phyloP scores from a whole-genome alignment of 495 filamentous ascomycete genomes.

The Neurospora discreta region DNA sequence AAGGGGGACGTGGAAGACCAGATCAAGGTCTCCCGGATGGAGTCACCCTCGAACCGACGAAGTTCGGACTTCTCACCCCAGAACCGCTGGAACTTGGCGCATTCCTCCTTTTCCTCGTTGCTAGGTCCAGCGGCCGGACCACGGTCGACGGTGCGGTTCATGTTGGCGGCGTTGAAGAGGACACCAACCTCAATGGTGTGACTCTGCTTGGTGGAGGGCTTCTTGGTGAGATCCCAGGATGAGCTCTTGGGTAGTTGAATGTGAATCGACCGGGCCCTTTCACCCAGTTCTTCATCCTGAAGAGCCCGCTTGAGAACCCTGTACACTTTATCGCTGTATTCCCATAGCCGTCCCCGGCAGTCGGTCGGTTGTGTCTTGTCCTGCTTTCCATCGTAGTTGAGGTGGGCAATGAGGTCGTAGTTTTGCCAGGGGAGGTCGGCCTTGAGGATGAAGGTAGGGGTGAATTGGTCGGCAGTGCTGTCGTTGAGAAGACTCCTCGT shows the following conservation, averaged over 20 bases:
- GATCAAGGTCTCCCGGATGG: constrained; percentile 66
- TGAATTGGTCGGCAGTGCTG: constrained; percentile 66
- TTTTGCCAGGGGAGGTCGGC: constrained; percentile 52
- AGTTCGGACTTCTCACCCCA: constrained; percentile 69
- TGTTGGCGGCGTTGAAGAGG: constrained; percentile 57
- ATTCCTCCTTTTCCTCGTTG: constrained; percentile 60
- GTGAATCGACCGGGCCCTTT: constrained; percentile 59
- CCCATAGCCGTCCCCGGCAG: constrained; percentile 19
- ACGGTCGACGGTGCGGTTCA: constrained; percentile 65
- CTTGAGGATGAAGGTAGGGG: constrained; percentile 67
- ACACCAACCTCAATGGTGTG: constrained; percentile 50
- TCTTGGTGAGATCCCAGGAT: constrained; percentile 30
- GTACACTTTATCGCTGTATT: constrained; percentile 43
- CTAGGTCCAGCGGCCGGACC: constrained; percentile 53
- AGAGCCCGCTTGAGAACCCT: constrained; percentile 55
- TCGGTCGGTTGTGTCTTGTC: constrained; percentile 14
- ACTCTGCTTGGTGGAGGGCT: constrained; percentile 11
- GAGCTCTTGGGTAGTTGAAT: constrained; percentile 30
- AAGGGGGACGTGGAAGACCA: constrained; percentile 57
- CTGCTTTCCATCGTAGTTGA: constrained; percentile 10
- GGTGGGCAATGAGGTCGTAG: constrained; percentile 53
- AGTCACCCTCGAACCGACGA: constrained; percentile 62
- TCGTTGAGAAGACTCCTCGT: constrained; percentile 66
- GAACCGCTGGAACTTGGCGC: constrained; percentile 57
- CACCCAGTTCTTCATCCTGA: constrained; percentile 32